A percentile compares a stretch with the other conserved stretches of the same genome.
phyloP scores from a whole-genome alignment of 1,284 basidiomycete species.

The Microbotryum intermedium region DNA sequence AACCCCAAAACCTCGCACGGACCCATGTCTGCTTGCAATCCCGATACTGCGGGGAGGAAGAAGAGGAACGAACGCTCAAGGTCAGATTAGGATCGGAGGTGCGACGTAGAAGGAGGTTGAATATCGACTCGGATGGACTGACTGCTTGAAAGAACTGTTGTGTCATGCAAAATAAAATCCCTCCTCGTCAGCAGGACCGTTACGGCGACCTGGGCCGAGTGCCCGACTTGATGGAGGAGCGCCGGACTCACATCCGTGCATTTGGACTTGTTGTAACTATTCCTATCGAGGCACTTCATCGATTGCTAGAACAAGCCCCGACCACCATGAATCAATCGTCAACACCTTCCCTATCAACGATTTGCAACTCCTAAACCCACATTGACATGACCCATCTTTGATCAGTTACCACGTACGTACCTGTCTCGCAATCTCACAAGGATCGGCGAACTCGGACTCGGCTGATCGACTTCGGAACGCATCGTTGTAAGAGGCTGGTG shows the following conservation, averaged over 20 bases:
- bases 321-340: not conserved
- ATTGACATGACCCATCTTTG: too few species aligned
- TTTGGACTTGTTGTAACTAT: conserved; percentile 23
- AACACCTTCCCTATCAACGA: too few species aligned
- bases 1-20: not conserved
- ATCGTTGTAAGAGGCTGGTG: conserved; percentile 17
- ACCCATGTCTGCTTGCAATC: conserved; percentile 28
- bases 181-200: too few species aligned
- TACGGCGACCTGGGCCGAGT: too few species aligned
- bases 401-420: not conserved
- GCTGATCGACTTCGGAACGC: conserved; percentile 9
- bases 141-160: conserved; percentile 30
- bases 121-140: not conserved
- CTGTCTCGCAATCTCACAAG: conserved; percentile 16
- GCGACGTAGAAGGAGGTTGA: not conserved
- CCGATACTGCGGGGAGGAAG: conserved; percentile 11
- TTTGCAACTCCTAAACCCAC: too few species aligned
- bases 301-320: conserved; percentile 15
- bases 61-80: too few species aligned
- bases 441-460: conserved; percentile 24
- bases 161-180: too few species aligned
- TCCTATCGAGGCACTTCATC: conserved; percentile 22
- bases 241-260: conserved; percentile 19
- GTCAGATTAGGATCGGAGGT: too few species aligned
- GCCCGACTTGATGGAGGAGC: too few species aligned